Evolutionary conservation across 2,329 filamentous ascomycete species (phyloP), one percentile per base, ranked within the genome.

Genomic region (Penicillium brevicompactum): DNA sequence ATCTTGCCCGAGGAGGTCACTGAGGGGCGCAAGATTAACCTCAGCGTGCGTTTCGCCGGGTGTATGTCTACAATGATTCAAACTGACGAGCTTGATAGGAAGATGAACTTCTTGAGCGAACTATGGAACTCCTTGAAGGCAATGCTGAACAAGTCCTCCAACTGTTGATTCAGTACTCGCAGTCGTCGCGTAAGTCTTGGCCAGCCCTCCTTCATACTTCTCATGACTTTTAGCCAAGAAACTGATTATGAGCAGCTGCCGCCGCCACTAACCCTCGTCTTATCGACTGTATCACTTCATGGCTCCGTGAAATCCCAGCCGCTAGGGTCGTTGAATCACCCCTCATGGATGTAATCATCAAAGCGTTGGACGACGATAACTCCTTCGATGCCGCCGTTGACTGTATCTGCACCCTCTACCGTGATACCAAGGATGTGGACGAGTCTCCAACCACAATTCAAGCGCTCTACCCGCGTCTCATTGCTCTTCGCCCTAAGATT

Each of bases 1-100:
- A 92, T 99, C 68, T 87, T 99, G 63, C 94, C 94, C 53, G 94
- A 99, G 82, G 94, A 99, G 84, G 94, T 99, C 71, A 97, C 91
- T 67, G 93, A 99, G 83, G 94, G 94, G 79, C 91, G 94, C 79
- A 99, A 97, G 82, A 97, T 99, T 84, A 96, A 92, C 83, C 84
- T 99, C 79, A 92, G 91, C 86, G 92, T 96, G 94, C 81, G 91
- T 93, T 84, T 46, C n/a, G 6, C 11, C 8, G 30, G 18, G 8
- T 24, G 13, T n/a, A 6, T n/a, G 9, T 50, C 21, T 16, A 54
- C 38, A 46, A 51, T 32, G 4, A 13, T 13, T 22, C 8, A 43
- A 27, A 16, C 51, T 54, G 16, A 54, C 30, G 18, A 21, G 1
- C n/a, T 16, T 16, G 7, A 50, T 22, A 96, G 92, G 94, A 99